Conservation (phyloP, 2,329 filamentous ascomycete genomes). For the Penicillium sp. region DNA sequence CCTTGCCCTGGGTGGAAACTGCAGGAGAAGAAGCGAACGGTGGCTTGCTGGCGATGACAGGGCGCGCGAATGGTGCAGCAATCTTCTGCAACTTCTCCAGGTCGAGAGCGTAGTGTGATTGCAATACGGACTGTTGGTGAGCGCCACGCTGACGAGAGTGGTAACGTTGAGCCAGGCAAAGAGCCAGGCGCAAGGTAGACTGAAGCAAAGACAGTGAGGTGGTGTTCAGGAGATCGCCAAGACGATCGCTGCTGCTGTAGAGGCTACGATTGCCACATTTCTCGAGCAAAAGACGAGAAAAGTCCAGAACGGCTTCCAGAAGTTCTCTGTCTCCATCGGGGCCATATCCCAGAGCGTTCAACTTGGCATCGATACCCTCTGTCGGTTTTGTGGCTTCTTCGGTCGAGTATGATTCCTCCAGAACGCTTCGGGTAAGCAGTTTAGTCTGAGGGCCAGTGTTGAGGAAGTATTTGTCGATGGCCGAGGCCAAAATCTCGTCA, state of each 20-base stretch:
- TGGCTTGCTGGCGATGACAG: constrained; percentile 54
- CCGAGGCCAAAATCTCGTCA: constrained; percentile 80
- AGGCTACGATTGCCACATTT: constrained; percentile 96
- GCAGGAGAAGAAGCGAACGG: constrained; percentile 54
- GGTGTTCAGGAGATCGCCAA: constrained; percentile 87
- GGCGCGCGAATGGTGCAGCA: constrained; percentile 78
- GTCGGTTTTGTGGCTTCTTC: constrained; percentile 59
- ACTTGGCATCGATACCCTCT: constrained; percentile 54
- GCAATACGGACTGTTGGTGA: constrained; percentile 71
- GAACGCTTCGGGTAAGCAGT: constrained; percentile 60
- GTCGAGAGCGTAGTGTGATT: constrained; percentile 76
- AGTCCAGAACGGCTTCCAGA: constrained; percentile 76
- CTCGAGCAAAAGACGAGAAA: constrained; percentile 84
- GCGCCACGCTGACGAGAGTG: constrained; percentile 80
- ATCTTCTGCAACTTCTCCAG: constrained; percentile 81
- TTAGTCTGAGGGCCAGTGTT: constrained; percentile 76
- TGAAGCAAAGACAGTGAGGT: constrained; percentile 78
- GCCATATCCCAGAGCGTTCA: constrained; percentile 64
- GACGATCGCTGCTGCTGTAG: constrained; percentile 87
- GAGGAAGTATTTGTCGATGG: constrained; percentile 78
- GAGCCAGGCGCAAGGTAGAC: constrained; percentile 74
- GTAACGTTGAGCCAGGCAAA: constrained; percentile 88
- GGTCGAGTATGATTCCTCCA: constrained; percentile 54
- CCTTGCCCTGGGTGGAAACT: constrained; percentile 71
- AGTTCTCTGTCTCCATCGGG: constrained; percentile 78